phyloP scores from a whole-genome alignment of 495 filamentous ascomycete species.

The Aspergillus ostianus region DNA sequence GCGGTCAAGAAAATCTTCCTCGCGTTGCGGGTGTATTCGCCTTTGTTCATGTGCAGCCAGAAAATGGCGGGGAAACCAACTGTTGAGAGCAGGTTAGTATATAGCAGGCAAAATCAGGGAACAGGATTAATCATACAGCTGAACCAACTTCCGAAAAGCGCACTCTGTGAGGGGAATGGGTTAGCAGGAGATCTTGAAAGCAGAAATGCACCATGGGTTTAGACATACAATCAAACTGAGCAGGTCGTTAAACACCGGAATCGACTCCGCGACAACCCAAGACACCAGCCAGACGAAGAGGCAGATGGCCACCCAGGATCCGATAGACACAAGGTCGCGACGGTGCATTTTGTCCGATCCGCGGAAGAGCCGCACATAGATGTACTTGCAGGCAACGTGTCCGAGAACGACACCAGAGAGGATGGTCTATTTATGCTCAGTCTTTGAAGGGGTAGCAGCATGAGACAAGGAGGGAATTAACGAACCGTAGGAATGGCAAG shows the following conservation, averaged over 20 bases:
- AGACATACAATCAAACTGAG: constrained; percentile 49
- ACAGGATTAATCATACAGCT: constrained; percentile 30
- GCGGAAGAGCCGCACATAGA: constrained; percentile 62
- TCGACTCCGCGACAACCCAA: constrained; percentile 69
- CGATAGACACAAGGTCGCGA: constrained; percentile 42
- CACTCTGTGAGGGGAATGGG: constrained; percentile 22
- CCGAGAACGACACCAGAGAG: constrained; percentile 57
- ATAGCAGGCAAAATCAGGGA: too few relatives aligned
- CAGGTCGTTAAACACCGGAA: constrained; percentile 70
- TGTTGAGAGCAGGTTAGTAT: constrained; percentile 1
- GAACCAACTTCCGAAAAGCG: constrained; percentile 42
- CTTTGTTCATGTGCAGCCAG: constrained; percentile 42
- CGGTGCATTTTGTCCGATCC: constrained; percentile 57
- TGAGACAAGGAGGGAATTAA: constrained; percentile 7
- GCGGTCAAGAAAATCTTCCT: constrained; percentile 34
- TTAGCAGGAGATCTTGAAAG: constrained; percentile 9
- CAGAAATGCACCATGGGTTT: too few relatives aligned
- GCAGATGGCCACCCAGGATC: constrained; percentile 59
- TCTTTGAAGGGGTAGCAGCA: background rate
- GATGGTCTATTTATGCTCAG: constrained; percentile 26
- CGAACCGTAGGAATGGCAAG: constrained; percentile 67
- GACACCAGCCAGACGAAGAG: constrained; percentile 57
- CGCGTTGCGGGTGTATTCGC: constrained; percentile 27
- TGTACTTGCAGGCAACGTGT: constrained; percentile 59
- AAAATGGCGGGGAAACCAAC: constrained; percentile 41